Evolutionary conservation across 768 basidiomycete species (phyloP), one percentile per base, ranked within the genome.

Genomic region (Arthromyces matolae): DNA sequence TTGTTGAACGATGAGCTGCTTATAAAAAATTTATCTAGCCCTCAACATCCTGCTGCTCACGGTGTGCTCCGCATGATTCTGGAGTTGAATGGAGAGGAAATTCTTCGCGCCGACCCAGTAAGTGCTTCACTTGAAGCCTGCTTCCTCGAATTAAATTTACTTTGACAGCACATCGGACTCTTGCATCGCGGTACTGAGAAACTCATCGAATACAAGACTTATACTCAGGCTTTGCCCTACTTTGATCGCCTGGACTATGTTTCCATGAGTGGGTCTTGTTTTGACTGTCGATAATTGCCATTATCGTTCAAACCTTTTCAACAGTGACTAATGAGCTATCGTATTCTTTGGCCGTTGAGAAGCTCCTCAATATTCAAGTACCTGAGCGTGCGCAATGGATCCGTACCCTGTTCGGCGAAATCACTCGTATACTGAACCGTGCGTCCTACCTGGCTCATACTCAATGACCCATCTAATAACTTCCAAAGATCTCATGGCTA

Each of bases 181-280:
- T 79, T 99, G 38, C 96, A 98, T 69, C 84, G 96, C 56, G 96
- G 95, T 18, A 99, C 95, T 16, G 96, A 99, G 68, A 98, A 98
- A 68, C 78, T 99, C 42, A 98, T 98, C 53, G 96, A 98, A 69
- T 95, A 93, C 79, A 99, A 99, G 75, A 97, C 86, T 1, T 98
- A 98, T 63, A 89, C 84, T 5, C 96, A 99, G 72, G 96, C 96
- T 0, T 72, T 98, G 16, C 96, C 96, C 1, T 98, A 99, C 71
- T 99, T 99, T 64, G 96, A 99, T 66, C 92, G 96, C 59, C 78
- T 98, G 50, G 96, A 99, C 75, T 99, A 99, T 59, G 95, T 98
- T 45, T 97, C 95, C 40, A 98, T 97, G 96, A 99, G 93, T 94
- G 60, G 36, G 90, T 71, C 23, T 41, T 10, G 25, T 37, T 34